phyloP scores from a whole-genome alignment of 768 basidiomycete genomes.

The Leccinum sublutescens region DNA sequence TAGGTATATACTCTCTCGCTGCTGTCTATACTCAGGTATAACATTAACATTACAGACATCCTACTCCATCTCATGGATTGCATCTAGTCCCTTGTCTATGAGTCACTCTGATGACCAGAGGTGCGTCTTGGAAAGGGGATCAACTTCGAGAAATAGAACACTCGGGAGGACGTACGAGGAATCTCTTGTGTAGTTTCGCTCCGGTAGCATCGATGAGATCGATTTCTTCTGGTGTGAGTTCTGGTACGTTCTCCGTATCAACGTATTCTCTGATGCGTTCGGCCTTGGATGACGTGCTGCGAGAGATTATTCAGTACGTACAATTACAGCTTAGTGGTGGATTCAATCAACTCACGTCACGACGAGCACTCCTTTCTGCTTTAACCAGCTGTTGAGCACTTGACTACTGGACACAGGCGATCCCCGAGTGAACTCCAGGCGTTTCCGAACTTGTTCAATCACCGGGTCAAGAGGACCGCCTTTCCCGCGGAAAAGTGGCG shows the following conservation, averaged over 20 bases:
- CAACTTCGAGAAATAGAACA: no score
- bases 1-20: no score
- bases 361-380: slow-evolving; percentile 32
- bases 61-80: no score
- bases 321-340: neutral
- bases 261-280: slow-evolving; percentile 35
- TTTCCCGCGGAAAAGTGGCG: slow-evolving; percentile 35
- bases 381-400: slow-evolving; percentile 31
- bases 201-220: slow-evolving; percentile 27
- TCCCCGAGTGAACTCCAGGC: slow-evolving; percentile 26
- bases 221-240: slow-evolving; percentile 28
- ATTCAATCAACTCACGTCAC: slow-evolving; percentile 27
- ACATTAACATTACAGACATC: no score
- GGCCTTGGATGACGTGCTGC: slow-evolving; percentile 35
- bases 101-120: no score
- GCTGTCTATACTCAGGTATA: no score
- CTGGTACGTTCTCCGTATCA: slow-evolving; percentile 28
- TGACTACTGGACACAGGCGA: slow-evolving; percentile 27
- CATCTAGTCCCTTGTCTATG: no score
- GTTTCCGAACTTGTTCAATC: slow-evolving; percentile 33
- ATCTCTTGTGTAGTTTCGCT: slow-evolving; percentile 21
- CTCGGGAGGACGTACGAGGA: slow-evolving; percentile 21
- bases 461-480: slow-evolving; percentile 42
- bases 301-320: neutral
- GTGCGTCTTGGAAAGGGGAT: no score